Conservation (phyloP, 805 yeast genomes). For the Yarrowia deformans region DNA sequence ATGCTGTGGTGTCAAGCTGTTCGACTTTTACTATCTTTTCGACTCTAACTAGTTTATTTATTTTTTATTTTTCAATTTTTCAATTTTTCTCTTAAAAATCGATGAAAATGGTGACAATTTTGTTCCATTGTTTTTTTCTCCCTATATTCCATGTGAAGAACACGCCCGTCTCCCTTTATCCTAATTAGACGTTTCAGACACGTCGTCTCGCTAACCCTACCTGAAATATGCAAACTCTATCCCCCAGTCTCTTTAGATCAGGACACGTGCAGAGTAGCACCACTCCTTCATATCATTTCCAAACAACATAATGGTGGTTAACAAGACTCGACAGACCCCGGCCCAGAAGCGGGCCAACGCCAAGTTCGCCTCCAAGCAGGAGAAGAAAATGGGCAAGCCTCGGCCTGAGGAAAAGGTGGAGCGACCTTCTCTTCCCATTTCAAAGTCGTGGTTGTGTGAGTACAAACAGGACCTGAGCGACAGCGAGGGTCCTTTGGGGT, state of each 20-base stretch:
- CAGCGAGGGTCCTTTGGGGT: too few relatives aligned
- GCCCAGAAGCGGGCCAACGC: conserved; percentile 87
- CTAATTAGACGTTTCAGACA: neutral
- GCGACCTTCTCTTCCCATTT: conserved; percentile 57
- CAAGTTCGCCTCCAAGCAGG: conserved; percentile 77
- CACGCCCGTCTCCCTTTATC: neutral
- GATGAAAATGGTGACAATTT: too few relatives aligned
- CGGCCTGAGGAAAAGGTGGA: conserved; percentile 53
- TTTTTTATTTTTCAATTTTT: too few relatives aligned
- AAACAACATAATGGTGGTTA: conserved; percentile 12
- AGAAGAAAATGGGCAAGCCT: conserved; percentile 77
- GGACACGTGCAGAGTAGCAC: conserved; percentile 22
- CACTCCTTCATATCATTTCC: too few relatives aligned
- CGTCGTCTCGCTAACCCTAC: conserved; percentile 19
- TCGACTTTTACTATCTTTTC: too few relatives aligned
- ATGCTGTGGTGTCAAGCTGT: too few relatives aligned
- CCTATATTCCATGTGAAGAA: neutral
- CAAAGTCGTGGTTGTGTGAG: conserved; percentile 71
- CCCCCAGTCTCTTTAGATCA: neutral
- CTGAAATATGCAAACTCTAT: conserved; percentile 31
- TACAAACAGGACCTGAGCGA: conserved; percentile 41
- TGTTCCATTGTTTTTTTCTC: neutral
- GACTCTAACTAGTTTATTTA: too few relatives aligned
- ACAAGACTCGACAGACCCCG: conserved; percentile 67
- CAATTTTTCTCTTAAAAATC: too few relatives aligned